Base-by-base conservation (phyloP, 1,284 basidiomycete genomes). In the Blastosporella zonata region DNA sequence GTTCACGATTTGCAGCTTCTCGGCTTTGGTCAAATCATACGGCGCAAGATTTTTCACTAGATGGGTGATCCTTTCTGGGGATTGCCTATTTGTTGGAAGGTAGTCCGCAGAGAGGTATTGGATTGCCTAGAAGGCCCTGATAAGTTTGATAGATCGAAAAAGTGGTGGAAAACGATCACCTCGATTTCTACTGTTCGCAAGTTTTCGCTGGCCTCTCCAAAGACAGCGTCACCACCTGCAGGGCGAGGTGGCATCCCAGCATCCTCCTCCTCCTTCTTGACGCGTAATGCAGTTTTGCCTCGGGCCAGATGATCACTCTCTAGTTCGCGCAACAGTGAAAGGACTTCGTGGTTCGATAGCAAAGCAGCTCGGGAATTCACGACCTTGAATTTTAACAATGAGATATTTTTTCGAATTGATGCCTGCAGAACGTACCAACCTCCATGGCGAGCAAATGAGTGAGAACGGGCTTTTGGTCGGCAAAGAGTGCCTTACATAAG, bases 1-100 rank as follows among this genome's bases (percentile, higher is more conserved):
- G 63, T 97, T 97, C 40, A 93, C 84, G 28, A 96, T 78, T 63
- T 96, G 93, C 3, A 97, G 75, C 58, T 94, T 91, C 72, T 97
- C 94, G 3, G 87, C 82, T 61, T 95, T 96, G 0, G 93, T 95
- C 52, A 97, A 71, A 7, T 80, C 78, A 52, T 83, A 89, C 36
- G 79, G 70, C 10, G 79, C 77, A 9, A 97, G 78, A 29, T 71
- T 70, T 53, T 82, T 78, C 10, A 88, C 79, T 12, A 97, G 81
- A 43, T 74, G 71, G 1, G 77, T 67, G 46, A 97, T 82, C 10
- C 81, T 77, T 34, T 79, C 75, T 0, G 77, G 73, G 0, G 79
- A 83, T 65, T 97, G 93, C 12, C 73, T 66, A 0, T 71, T 66
- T 0, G 84, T 87, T 3, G 90, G 84, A 47, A 88, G 82, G 55